Evolutionary conservation across 345 rosid genomes (phyloP), one percentile per base, ranked within the genome.

Genomic region (Populus ilicifolia): DNA sequence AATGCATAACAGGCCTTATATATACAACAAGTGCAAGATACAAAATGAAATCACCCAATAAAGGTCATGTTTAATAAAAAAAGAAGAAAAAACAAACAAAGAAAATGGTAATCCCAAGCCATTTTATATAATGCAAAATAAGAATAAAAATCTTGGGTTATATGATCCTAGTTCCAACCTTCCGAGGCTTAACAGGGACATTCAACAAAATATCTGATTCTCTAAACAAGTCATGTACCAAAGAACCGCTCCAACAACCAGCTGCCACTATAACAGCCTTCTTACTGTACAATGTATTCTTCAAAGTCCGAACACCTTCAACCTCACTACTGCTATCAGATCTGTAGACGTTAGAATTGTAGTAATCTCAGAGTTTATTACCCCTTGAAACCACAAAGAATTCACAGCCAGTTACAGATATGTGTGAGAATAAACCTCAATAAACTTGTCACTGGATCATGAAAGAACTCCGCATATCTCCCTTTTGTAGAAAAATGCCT

Each of bases 211-310:
- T 75, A 69, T 88, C 79, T 78, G 83, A 84, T 48, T 85, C 90
- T 77, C 80, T 87, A 75, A 91, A 78, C 69, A 92, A 76, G 43
- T 89, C 85, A 67, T 80, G 83, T 87, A 87, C 85, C 81, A 93
- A 78, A 84, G 92, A 84, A 12, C 96, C 94, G 85, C 90, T 93
- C 98, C 96, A 95, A 87, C 90, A 87, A 86, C 97, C 98, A 78
- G 96, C 89, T 61, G 99, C 97, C 79, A 95, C 80, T 36, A 92
- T 78, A 77, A 91, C 74, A 23, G 91, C 97, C 86, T 89, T 93
- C 80, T 87, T 89, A 82, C 90, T 69, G 75, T 84, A 84, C 87
- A 95, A 80, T 71, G 82, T 80, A 62, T 82, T 88, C 73, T 85
- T 92, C 64, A 83, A 87, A 72, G 98, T 95, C 84, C 73, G 85